Base-by-base conservation (phyloP, 2,329 filamentous ascomycete species). In the Mollisiaceae sp. region DNA sequence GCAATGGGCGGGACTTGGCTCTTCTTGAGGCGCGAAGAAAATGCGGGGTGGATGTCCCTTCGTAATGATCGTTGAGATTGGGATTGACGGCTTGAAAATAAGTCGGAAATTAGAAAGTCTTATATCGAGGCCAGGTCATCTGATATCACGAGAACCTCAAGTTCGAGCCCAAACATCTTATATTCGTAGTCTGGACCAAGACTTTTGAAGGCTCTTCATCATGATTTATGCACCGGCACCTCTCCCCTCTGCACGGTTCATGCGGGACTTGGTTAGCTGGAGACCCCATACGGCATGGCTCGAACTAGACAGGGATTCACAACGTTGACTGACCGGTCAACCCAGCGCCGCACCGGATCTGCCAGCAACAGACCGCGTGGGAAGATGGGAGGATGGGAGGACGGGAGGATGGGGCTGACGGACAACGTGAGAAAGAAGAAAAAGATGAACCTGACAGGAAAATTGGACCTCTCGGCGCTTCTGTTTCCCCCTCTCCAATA, bases 211-310 rank as follows among this genome's bases (percentile, higher is more conserved):
- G 27, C 6, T 32, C 27, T 32, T 9, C 15, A 41, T 41, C 38
- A 41, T 41, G 38, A 32, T 32, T 32, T 6, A 32, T 41, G 38
- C 15, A 18, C 38, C 15, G 38, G 38, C 12, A 41, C 38, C 4
- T 14, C 38, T 9, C 27, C 27, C 27, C 6, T 41, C 38, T 14
- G 38, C 38, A 47, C 20, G 43, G 43, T 47, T 20, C 43, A 22
- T 24, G 24, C 24, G 47, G 24, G 47, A 45, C 22, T 18, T 27
- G 27, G 27, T 32, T 32, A 32, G 27, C 27, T 32, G 50, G 50
- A 32, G 50, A 32, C 50, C 50, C 50, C 50, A 54, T n/a, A n/a
- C n/a, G n/a, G n/a, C n/a, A n/a, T n/a, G n/a, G 20, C 27, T 32
- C 27, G 27, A 32, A 32, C 27, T 3, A 32, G 27, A 32, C 27